Evolutionary conservation across 305 asterid genomes (phyloP).

Genomic region (Fraxinus floribunda): DNA sequence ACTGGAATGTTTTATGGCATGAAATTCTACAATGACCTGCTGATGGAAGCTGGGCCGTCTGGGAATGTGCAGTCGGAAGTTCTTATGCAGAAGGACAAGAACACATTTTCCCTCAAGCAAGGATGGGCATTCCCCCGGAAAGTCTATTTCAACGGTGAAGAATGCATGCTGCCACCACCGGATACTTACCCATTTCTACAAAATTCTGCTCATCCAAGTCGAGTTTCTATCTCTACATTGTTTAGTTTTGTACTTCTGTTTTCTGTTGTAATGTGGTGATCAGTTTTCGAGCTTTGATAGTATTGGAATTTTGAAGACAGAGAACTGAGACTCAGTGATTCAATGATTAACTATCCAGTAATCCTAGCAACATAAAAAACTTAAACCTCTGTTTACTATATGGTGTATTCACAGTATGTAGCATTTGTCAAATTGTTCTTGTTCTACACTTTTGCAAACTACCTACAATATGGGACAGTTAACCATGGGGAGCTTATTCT

Average conservation of each 20-base stretch:
- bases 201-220: conserved; percentile 39
- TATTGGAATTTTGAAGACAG: conserved; percentile 25
- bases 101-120: conserved; percentile 54
- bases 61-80: conserved; percentile 64
- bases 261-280: conserved; percentile 28
- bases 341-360: not conserved
- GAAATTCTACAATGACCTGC: conserved; percentile 65
- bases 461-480: too few species aligned
- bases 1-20: conserved; percentile 77
- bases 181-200: conserved; percentile 64
- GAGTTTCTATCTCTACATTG: conserved; percentile 26
- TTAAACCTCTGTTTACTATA: not conserved
- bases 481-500: too few species aligned
- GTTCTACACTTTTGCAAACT: not conserved
- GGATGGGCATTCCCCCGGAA: conserved; percentile 80
- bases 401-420: not conserved
- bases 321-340: not conserved
- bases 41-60: conserved; percentile 58
- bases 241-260: conserved; percentile 25
- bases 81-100: conserved; percentile 52
- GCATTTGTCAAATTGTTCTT: not conserved
- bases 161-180: conserved; percentile 67
- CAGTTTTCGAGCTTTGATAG: conserved; percentile 18
- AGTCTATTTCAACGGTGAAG: conserved; percentile 75
- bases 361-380: not conserved